Evolutionary conservation across 1,284 basidiomycete species (phyloP).

Genomic region (Cutaneotrichosporon arboriforme): DNA sequence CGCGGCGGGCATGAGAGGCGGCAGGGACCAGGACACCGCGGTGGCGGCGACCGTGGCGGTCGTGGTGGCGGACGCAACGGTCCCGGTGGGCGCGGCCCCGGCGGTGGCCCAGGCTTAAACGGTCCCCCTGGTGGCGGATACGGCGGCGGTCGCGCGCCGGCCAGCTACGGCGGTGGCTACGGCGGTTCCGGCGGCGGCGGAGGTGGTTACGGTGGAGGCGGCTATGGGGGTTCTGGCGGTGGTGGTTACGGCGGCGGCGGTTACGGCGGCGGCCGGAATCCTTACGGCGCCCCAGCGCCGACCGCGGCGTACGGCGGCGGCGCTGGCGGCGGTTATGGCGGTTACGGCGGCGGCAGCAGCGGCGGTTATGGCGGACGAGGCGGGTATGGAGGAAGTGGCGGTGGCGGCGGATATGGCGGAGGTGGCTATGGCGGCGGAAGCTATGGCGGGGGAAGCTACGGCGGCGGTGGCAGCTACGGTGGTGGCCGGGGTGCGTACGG

Average conservation of each 20-base stretch:
- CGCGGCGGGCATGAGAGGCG: constrained; percentile 46
- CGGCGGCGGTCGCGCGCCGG: background rate
- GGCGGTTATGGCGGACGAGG: constrained; percentile 46
- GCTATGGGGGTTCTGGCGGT: constrained; percentile 10
- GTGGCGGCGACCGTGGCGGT: constrained; percentile 22
- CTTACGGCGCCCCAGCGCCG: constrained; percentile 8
- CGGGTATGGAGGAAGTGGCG: background rate
- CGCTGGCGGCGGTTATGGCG: constrained; percentile 7
- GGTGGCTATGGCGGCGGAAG: constrained; percentile 49
- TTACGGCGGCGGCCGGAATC: constrained; percentile 10
- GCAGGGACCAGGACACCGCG: constrained; percentile 34
- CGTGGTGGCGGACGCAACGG: constrained; percentile 52
- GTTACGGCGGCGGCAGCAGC: constrained; percentile 39
- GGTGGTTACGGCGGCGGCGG: constrained; percentile 6
- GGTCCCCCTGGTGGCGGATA: background rate
- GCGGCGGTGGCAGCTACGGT: constrained; percentile 6
- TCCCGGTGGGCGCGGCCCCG: constrained; percentile 2
- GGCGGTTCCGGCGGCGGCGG: constrained; percentile 9
- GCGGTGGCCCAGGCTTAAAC: constrained; percentile 43
- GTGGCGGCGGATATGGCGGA: constrained; percentile 37
- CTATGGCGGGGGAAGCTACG: constrained; percentile 28
- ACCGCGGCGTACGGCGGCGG: constrained; percentile 8
- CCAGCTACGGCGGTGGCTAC: constrained; percentile 5
- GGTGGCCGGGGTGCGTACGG: constrained; percentile 1
- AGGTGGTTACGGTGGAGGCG: constrained; percentile 17